A percentile compares a stretch with the other conserved stretches of the same genome.
Conservation (phyloP, 2,329 filamentous ascomycete genomes). For the Hypoxylon sp. region DNA sequence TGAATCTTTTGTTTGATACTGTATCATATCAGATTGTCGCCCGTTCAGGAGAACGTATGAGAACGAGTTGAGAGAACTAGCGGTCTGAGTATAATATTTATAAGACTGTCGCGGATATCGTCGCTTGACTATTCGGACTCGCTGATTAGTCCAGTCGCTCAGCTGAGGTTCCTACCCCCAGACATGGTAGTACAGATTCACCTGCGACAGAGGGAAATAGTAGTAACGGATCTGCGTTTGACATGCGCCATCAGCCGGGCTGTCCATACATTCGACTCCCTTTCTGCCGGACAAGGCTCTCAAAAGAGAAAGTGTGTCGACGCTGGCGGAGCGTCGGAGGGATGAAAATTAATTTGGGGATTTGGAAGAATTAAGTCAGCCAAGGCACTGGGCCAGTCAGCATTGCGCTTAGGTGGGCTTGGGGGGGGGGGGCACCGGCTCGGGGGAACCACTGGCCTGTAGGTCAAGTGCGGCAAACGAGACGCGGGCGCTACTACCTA, state of each 20-base stretch:
- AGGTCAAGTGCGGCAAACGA: conserved; percentile 33
- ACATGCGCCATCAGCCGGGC: conserved; percentile 11
- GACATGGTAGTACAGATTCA: conserved; percentile 1
- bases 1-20: not conserved
- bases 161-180: not conserved
- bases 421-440: conserved; percentile 5
- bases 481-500: conserved; percentile 39
- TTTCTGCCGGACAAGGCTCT: conserved; percentile 37
- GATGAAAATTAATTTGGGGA: conserved; percentile 35
- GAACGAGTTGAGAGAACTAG: conserved; percentile 1
- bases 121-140: not conserved
- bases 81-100: conserved; percentile 16
- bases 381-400: conserved; percentile 42
- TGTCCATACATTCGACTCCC: conserved; percentile 15
- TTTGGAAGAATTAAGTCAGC: conserved; percentile 48
- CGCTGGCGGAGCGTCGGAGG: conserved; percentile 24
- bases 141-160: conserved; percentile 3
- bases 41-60: not conserved
- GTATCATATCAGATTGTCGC: not conserved
- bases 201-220: not conserved
- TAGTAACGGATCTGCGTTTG: not conserved
- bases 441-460: conserved; percentile 23
- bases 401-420: conserved; percentile 28
- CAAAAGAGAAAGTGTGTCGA: conserved; percentile 34
- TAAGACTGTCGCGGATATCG: not conserved